Percentiles rank a stretch among this genome's conserved stretches.
Conservation (phyloP, 2,329 filamentous ascomycete species). For the Stagonosporopsis vannaccii region DNA sequence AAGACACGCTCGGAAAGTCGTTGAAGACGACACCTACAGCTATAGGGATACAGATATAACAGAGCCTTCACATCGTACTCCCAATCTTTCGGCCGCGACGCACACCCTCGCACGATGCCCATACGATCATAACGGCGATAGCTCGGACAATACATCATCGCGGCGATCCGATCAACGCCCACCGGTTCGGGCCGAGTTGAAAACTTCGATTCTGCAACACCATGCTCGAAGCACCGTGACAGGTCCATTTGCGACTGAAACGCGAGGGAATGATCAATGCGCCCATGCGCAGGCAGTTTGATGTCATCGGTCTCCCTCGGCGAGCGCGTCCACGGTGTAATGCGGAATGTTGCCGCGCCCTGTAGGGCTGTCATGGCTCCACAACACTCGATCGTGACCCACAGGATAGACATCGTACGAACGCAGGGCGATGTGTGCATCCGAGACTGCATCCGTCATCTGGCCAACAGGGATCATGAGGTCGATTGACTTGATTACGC, state of each 20-base stretch:
- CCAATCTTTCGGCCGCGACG: neutral
- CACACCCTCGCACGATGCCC: constrained; percentile 7
- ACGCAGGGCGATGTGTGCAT: neutral
- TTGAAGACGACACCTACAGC: neutral
- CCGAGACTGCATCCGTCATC: neutral
- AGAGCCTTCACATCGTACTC: neutral
- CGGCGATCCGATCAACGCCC: constrained; percentile 12
- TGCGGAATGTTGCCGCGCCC: constrained; percentile 13
- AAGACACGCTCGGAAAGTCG: neutral
- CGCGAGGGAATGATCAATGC: neutral
- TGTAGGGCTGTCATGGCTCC: constrained; percentile 6
- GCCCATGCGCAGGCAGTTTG: neutral
- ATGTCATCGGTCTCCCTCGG: constrained; percentile 9
- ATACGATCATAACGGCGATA: constrained; percentile 3
- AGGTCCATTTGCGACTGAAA: neutral
- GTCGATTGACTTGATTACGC: neutral
- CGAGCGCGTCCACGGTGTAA: neutral
- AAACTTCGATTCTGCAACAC: constrained; percentile 1
- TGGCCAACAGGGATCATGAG: neutral
- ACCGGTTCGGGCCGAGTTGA: constrained; percentile 16
- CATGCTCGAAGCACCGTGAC: neutral
- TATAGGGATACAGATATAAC: neutral
- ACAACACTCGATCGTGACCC: neutral
- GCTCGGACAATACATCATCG: constrained; percentile 20
- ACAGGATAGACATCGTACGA: constrained; percentile 12